Percentiles rank a stretch among this genome's conserved stretches.
Evolutionary conservation across 768 basidiomycete species (phyloP).

Genomic region (Lepiota brunneoincarnata): DNA sequence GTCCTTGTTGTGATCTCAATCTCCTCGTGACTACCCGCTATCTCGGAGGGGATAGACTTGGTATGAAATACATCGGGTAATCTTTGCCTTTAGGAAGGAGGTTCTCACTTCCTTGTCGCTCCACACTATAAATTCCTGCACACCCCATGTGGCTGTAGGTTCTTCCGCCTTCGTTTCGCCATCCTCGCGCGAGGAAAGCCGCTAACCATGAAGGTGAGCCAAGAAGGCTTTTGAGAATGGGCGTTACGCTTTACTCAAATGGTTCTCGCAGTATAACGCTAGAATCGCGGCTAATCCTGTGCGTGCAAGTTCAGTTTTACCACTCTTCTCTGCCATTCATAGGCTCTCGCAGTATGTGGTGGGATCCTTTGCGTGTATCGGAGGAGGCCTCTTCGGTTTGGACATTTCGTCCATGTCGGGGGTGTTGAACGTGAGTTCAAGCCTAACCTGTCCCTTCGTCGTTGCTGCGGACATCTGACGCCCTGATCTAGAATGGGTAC

Average conservation of each 20-base stretch:
- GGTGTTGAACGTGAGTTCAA: conserved; percentile 45
- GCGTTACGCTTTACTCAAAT: neutral
- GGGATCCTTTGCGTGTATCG: conserved; percentile 80
- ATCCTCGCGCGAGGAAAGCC: neutral
- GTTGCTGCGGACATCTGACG: neutral
- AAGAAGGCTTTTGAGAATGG: neutral
- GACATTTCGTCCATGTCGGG: conserved; percentile 85
- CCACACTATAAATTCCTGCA: conserved; percentile 5
- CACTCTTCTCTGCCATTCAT: neutral
- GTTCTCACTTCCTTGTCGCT: neutral
- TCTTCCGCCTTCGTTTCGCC: conserved; percentile 6
- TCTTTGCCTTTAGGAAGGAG: neutral
- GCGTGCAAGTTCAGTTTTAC: neutral
- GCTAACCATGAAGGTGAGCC: conserved; percentile 13
- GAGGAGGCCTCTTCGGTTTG: conserved; percentile 75
- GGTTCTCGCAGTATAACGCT: conserved; percentile 25
- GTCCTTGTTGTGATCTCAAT: neutral
- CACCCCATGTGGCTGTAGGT: neutral
- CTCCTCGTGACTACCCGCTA: conserved; percentile 6
- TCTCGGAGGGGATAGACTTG: conserved; percentile 8
- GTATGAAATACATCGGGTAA: neutral
- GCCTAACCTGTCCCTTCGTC: neutral
- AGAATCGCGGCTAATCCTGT: conserved; percentile 30
- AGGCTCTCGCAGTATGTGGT: conserved; percentile 59
- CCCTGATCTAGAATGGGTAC: conserved; percentile 30